Base-by-base conservation (phyloP, 805 yeast genomes). In the Candida ovalis region DNA sequence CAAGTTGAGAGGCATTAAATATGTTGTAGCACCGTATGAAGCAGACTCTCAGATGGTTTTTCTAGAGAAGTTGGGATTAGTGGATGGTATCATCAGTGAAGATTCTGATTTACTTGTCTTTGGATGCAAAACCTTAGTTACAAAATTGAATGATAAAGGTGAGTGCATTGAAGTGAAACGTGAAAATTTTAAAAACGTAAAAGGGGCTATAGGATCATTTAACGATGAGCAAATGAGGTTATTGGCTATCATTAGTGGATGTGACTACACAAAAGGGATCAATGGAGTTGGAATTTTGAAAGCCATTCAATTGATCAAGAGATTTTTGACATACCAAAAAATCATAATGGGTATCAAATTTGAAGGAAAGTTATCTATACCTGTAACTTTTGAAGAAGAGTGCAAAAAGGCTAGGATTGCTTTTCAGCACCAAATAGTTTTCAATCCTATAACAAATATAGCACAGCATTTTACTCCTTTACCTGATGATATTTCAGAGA, bases 21-120 rank as follows among this genome's bases (percentile, higher is more conserved):
- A 79, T 58, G 78, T 94, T 7, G 99, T 94, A 8, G 98, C 99
- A 0, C 99, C 99, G 0, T 94, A 89, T 63, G 99, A 94, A 68
- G 99, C 99, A 0, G 99, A 94, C 64, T 86, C 99, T 1, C 99
- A 94, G 65, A 80, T 94, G 86, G 98, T 91, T 9, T 89, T 83
- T 59, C 73, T 94, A 39, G 98, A 92, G 62, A 78, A 80, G 49
- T 54, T 68, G 0, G 92, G 92, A 0, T 45, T 81, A 1, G 92
- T 89, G 5, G 85, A 89, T 52, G 98, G 92, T 0, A 87, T 94
- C 4, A 74, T 94, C 8, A 84, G 96, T 38, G 99, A 94, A 61
- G 99, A 94, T 63, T 90, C 97, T 0, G 99, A 94, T 69, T 72
- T 94, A 54, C 70, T 94, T 21, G 76, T 94, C 1, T 94, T 92